Base-by-base conservation (phyloP, 2,329 filamentous ascomycete species). In the Aspergillus sp. region DNA sequence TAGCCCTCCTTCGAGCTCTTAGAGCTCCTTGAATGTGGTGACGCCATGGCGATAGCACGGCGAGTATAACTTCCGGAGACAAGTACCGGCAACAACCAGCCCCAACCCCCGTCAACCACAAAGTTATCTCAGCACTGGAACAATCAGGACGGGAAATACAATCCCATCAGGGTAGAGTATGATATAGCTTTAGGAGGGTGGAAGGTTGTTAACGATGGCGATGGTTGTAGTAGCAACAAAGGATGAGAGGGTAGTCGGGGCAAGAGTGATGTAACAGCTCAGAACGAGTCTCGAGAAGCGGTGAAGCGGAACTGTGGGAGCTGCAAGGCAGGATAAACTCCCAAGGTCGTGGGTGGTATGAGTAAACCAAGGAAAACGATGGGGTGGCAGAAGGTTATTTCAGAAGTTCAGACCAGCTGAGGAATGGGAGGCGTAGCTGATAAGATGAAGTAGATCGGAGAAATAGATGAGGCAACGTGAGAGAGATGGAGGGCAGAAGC, bases 41-140 rank as follows among this genome's bases (percentile, higher is more conserved):
- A 71, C 63, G 76, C 72, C 69, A 80, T 78, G 66, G 73, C 70
- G 73, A 77, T 74, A 54, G 57, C 58, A 61, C 56, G 60, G 59
- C 60, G 49, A 60, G 41, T 52, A 63, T 56, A 55, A 56, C 60
- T 58, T 54, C 57, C 59, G 59, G 63, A 59, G 59, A 58, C 49
- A 54, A 55, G 45, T 51, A 55, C 56, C 55, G 40, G 59, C 50
- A 45, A 49, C 40, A 49, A 55, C 56, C 53, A 58, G 63, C 57
- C 63, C 57, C 64, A 64, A 46, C 66, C 66, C 64, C 64, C 60
- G 59, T 66, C 68, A 66, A 68, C 70, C 69, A 66, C 69, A 68
- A 70, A 66, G 67, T 73, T 74, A 75, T 72, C 73, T 72, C 66
- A 68, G 63, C 65, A 70, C 65, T 54, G 58, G 57, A 62, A 60